phyloP scores from a whole-genome alignment of 768 basidiomycete species.

The Naganishia friedmannii region DNA sequence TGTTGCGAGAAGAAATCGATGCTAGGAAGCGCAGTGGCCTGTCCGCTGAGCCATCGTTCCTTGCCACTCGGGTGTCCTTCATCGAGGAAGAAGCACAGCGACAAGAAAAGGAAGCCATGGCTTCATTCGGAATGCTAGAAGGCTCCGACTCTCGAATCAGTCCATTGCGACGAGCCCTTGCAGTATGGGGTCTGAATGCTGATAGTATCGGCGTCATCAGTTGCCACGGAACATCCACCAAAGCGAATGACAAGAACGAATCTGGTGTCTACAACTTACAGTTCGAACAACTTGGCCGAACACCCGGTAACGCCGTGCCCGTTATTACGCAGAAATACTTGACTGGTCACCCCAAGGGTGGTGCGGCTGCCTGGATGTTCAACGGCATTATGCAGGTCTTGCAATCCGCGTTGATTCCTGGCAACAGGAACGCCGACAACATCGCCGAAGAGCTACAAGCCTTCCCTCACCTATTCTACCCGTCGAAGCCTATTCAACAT shows the following conservation, averaged over 20 bases:
- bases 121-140: conserved; percentile 91
- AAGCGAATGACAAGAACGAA: conserved; percentile 89
- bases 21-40: conserved; percentile 20
- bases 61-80: conserved; percentile 71
- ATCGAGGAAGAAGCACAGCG: conserved; percentile 85
- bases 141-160: conserved; percentile 79
- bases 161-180: conserved; percentile 89
- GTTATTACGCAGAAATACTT: conserved; percentile 97
- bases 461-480: conserved; percentile 90
- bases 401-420: conserved; percentile 80
- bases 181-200: conserved; percentile 90
- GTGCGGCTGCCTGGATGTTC: conserved; percentile 97
- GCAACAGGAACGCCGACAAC: conserved; percentile 93
- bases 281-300: conserved; percentile 80
- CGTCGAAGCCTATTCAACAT: conserved; percentile 90
- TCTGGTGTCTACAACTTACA: conserved; percentile 94
- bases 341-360: conserved; percentile 96
- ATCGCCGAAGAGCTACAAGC: conserved; percentile 72
- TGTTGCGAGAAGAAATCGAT: conserved; percentile 72
- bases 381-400: conserved; percentile 85
- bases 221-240: conserved; percentile 57
- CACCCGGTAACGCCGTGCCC: conserved; percentile 92
- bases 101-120: conserved; percentile 90
- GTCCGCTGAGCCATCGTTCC: conserved; percentile 64
- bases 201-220: conserved; percentile 71